A percentile compares a stretch with the other conserved stretches of the same genome.
phyloP scores from a whole-genome alignment of 441 rosid genomes.

The Metrosideros polymorpha region DNA sequence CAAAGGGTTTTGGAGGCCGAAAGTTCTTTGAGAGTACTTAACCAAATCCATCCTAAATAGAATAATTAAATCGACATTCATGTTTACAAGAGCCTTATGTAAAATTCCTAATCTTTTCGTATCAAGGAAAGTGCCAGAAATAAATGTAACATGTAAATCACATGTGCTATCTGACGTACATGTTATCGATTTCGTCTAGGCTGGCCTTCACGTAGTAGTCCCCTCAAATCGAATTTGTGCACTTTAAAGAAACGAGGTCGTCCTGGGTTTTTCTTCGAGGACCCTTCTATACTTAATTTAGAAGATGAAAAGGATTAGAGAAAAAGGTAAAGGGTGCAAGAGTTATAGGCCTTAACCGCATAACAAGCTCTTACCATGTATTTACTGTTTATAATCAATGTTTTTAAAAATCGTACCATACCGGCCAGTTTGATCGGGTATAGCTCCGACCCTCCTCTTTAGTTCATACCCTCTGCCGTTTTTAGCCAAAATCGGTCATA shows the following conservation, averaged over 20 bases:
- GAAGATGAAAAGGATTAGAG: not conserved
- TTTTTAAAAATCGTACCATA: not conserved
- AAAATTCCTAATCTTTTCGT: not conserved
- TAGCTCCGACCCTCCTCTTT: not conserved
- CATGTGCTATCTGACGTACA: fast-evolving
- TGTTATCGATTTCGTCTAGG: not conserved
- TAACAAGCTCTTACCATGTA: not conserved
- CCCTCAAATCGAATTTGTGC: fast-evolving
- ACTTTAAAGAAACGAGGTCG: not conserved
- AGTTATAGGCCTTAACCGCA: not conserved
- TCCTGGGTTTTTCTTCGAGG: fast-evolving
- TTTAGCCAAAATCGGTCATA: too few species aligned
- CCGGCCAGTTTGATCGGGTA: fast-evolving
- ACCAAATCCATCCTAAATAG: too few species aligned
- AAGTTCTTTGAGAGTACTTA: too few species aligned
- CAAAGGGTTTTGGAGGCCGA: too few species aligned
- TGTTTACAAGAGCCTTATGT: too few species aligned
- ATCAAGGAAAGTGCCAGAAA: not conserved
- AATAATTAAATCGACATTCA: too few species aligned
- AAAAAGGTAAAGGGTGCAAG: not conserved
- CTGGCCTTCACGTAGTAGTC: fast-evolving
- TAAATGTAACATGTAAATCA: not conserved
- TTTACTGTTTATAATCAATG: not conserved
- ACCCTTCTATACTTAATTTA: not conserved
- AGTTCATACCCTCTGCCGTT: not conserved